Conservation (phyloP, 805 yeast species). For the Kazachstania psychrophila region DNA sequence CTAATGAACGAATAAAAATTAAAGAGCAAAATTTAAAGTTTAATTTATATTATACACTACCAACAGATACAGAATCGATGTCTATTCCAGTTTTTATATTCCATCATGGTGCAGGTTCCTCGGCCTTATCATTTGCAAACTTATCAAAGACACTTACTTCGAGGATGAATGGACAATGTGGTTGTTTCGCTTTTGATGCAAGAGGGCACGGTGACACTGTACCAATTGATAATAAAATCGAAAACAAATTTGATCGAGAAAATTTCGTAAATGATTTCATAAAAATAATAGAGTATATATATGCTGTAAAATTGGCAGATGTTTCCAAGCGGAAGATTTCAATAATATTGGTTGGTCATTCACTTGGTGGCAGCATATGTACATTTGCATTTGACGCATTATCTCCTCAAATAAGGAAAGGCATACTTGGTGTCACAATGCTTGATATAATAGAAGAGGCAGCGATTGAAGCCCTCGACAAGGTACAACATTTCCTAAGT, state of each 20-base stretch:
- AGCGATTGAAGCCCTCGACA: constrained; percentile 57
- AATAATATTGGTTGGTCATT: constrained; percentile 72
- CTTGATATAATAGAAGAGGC: constrained; percentile 93
- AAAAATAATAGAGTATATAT: constrained; percentile 37
- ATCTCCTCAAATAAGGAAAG: constrained; percentile 11
- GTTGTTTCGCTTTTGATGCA: constrained; percentile 64
- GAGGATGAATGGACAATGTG: constrained; percentile 38
- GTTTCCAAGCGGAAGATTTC: constrained; percentile 16
- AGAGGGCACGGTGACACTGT: constrained; percentile 73
- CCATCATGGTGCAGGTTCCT: constrained; percentile 95
- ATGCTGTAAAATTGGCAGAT: constrained; percentile 9
- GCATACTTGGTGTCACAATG: constrained; percentile 60
- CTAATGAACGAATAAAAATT: constrained; percentile 10
- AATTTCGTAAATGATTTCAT: constrained; percentile 51
- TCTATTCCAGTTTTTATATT: constrained; percentile 53
- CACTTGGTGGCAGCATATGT: constrained; percentile 84
- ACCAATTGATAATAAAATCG: constrained; percentile 19
- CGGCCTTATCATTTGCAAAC: constrained; percentile 65
- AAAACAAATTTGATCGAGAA: constrained; percentile 36
- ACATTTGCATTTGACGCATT: constrained; percentile 39
- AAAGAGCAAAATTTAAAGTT: constrained; percentile 26
- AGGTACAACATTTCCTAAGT: constrained; percentile 58
- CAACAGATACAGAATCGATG: constrained; percentile 26
- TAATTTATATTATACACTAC: constrained; percentile 51
- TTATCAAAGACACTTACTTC: constrained; percentile 33